Conservation (phyloP, 306 rosid genomes). For the Delonix regia region DNA sequence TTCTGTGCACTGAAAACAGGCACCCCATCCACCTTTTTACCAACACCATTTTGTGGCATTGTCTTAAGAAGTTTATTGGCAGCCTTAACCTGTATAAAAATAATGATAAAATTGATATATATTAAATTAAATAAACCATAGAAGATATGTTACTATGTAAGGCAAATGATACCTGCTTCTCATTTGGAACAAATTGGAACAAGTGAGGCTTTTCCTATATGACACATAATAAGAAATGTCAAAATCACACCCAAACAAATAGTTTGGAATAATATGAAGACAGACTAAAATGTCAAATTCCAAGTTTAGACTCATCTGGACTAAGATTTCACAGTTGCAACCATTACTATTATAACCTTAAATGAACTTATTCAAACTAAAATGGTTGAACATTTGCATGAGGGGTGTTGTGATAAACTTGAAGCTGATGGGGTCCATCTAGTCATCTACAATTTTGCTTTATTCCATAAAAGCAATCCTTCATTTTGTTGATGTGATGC, state of each 20-base stretch:
- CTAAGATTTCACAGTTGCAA: neutral
- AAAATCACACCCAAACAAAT: slow-evolving; percentile 19
- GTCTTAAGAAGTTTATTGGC: slow-evolving; percentile 87
- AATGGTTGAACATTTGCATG: neutral
- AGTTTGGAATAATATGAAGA: neutral
- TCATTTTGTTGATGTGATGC: neutral
- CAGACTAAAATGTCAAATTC: slow-evolving; percentile 10
- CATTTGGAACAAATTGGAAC: slow-evolving; percentile 96
- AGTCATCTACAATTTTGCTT: neutral
- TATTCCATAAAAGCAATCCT: neutral
- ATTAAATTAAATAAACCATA: slow-evolving; percentile 18
- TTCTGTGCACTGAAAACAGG: slow-evolving; percentile 97
- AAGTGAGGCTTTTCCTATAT: slow-evolving; percentile 92
- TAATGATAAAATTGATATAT: slow-evolving; percentile 15
- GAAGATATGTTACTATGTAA: slow-evolving; percentile 24
- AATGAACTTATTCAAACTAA: slow-evolving; percentile 3
- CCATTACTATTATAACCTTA: slow-evolving; percentile 21
- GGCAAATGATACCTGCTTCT: slow-evolving; percentile 78
- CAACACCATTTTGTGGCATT: slow-evolving; percentile 54
- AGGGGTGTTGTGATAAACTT: neutral
- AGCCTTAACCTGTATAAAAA: slow-evolving; percentile 72
- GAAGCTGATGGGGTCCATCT: neutral
- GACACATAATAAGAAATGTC: slow-evolving; percentile 18
- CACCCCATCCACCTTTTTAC: slow-evolving; percentile 86
- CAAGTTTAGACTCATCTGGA: slow-evolving; percentile 5